A percentile compares a stretch with the other conserved stretches of the same genome.
These are phyloP conservation scores for Phytophthora constricta DNA, from an alignment of 352 stramenopile genomes.

Conservation along the genomic window DNA sequence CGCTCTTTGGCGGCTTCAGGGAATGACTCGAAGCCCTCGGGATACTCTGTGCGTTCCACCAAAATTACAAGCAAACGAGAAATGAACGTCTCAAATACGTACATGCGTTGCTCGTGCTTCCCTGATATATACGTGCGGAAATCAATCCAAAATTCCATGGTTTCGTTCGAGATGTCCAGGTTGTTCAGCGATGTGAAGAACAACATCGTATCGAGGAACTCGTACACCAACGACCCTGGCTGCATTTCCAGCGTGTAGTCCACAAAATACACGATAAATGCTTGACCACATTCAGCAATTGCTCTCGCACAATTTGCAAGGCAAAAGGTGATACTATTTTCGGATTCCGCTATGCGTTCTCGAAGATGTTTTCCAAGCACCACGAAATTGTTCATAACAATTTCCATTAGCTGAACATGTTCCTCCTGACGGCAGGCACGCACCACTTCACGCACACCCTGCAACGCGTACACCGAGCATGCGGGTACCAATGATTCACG, in stretches of 20 bases:
- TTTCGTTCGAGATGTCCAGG: conserved; percentile 76
- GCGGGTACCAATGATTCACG: conserved; percentile 47
- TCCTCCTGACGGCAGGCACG: conserved; percentile 56
- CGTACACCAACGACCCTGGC: conserved; percentile 73
- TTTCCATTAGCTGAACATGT: conserved; percentile 75
- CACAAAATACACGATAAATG: conserved; percentile 84
- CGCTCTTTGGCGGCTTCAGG: conserved; percentile 59
- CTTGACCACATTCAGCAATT: conserved; percentile 78
- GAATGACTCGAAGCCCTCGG: conserved; percentile 58
- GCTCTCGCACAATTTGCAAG: conserved; percentile 57
- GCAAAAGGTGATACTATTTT: conserved; percentile 49
- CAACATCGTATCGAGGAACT: conserved; percentile 76
- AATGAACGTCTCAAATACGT: conserved; percentile 75
- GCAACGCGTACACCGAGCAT: conserved; percentile 56
- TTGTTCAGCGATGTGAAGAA: conserved; percentile 73
- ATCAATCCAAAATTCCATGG: conserved; percentile 86
- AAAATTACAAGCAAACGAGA: conserved; percentile 72
- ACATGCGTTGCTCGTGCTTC: conserved; percentile 77
- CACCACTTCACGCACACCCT: conserved; percentile 77
- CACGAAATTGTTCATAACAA: conserved; percentile 85
- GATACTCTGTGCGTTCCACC: conserved; percentile 75
- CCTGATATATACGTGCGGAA: conserved; percentile 78
- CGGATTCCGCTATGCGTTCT: conserved; percentile 34
- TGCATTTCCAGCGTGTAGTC: conserved; percentile 68
- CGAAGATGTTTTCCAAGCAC: conserved; percentile 64